These are phyloP conservation scores for Penicillium polonicum DNA, from an alignment of 2,329 filamentous ascomycete genomes.

Conservation along the genomic window DNA sequence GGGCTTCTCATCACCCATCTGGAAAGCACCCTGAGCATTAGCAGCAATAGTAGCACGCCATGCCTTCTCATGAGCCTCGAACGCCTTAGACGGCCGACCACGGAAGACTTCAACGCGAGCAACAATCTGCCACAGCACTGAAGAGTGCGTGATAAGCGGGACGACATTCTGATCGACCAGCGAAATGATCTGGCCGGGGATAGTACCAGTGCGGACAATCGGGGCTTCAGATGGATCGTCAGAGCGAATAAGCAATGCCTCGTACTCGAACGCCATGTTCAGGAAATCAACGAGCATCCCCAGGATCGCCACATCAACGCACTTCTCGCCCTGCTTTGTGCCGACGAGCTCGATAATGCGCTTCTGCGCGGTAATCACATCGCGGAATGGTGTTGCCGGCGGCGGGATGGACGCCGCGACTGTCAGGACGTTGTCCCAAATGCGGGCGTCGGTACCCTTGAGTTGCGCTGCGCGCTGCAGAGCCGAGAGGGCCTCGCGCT, in stretches of 20 bases:
- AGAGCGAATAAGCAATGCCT: constrained; percentile 36
- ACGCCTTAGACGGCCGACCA: constrained; percentile 65
- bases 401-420: constrained; percentile 76
- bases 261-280: constrained; percentile 50
- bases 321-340: constrained; percentile 66
- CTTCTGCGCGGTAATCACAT: constrained; percentile 72
- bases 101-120: constrained; percentile 72
- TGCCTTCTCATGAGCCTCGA: constrained; percentile 83
- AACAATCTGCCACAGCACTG: constrained; percentile 74
- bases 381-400: constrained; percentile 62
- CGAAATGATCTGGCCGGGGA: constrained; percentile 55
- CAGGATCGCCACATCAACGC: constrained; percentile 73
- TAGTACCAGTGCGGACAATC: constrained; percentile 55
- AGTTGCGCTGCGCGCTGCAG: constrained; percentile 84
- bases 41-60: constrained; percentile 69
- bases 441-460: constrained; percentile 82
- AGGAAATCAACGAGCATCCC: constrained; percentile 70
- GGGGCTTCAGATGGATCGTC: constrained; percentile 33
- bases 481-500: constrained; percentile 74
- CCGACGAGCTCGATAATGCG: constrained; percentile 73
- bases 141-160: constrained; percentile 78
- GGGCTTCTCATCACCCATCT: constrained; percentile 58
- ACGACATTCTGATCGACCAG: constrained; percentile 73
- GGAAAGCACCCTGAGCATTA: constrained; percentile 46
- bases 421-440: constrained; percentile 95